Evolutionary conservation across 202 grass and related monocot species (phyloP).

Genomic region (Schoenoplectus tabernaemontani): DNA sequence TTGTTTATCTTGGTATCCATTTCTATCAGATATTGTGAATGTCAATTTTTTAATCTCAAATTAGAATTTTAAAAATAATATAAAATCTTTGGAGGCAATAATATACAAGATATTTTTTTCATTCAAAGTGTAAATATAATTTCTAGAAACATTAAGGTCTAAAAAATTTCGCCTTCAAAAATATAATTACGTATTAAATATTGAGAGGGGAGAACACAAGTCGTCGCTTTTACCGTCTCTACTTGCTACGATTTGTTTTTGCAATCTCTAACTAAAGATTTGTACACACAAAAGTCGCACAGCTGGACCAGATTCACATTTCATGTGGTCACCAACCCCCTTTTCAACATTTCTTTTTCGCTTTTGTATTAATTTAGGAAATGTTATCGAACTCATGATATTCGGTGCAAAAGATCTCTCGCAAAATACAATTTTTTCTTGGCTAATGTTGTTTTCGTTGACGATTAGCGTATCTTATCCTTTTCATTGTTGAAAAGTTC

Average conservation of each 20-base stretch:
- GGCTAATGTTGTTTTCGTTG: neutral
- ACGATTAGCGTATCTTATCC: neutral
- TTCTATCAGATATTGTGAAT: neutral
- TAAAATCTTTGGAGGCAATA: neutral
- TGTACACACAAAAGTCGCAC: neutral
- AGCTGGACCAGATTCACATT: slow-evolving; percentile 13
- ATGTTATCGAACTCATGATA: neutral
- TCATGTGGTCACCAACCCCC: neutral
- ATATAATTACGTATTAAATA: slow-evolving; percentile 1
- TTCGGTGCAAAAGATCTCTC: neutral
- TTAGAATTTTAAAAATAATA: neutral
- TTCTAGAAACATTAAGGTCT: neutral
- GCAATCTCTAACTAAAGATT: neutral
- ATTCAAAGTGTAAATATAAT: neutral
- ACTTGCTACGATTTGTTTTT: slow-evolving; percentile 3
- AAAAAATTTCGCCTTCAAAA: neutral
- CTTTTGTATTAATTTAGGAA: slow-evolving; percentile 8
- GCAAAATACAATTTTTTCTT: neutral
- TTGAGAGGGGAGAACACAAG: slow-evolving; percentile 7
- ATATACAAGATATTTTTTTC: neutral
- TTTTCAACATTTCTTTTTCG: neutral
- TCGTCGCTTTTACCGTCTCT: slow-evolving; percentile 17
- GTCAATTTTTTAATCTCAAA: neutral
- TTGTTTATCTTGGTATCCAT: neutral
- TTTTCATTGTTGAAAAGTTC: neutral